phyloP scores from a whole-genome alignment of 805 yeast genomes.

The Nakazawaea populi region DNA sequence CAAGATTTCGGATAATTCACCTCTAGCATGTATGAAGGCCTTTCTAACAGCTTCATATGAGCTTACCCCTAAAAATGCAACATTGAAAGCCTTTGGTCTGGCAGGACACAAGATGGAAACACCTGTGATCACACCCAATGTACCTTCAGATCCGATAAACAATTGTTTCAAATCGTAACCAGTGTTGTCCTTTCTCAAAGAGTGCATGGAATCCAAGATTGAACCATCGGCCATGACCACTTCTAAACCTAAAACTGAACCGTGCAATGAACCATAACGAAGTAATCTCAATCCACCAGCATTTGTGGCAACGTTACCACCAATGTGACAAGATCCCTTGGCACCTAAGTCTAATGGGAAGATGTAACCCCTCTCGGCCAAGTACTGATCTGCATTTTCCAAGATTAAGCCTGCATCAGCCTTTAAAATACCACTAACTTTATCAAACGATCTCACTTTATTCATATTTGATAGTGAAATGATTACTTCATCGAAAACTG shows the following conservation, averaged over 20 bases:
- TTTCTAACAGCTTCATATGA: constrained; percentile 80
- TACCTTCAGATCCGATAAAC: constrained; percentile 92
- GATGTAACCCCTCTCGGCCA: constrained; percentile 79
- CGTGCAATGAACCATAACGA: constrained; percentile 90
- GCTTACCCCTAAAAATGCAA: constrained; percentile 80
- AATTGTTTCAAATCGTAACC: constrained; percentile 91
- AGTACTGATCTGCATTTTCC: constrained; percentile 74
- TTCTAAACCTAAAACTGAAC: constrained; percentile 85
- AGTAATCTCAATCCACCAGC: constrained; percentile 91
- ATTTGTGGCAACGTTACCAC: constrained; percentile 92
- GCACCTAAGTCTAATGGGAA: constrained; percentile 96
- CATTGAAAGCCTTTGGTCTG: constrained; percentile 79
- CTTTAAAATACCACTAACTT: constrained; percentile 77
- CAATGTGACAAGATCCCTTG: constrained; percentile 93
- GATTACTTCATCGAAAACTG: constrained; percentile 86
- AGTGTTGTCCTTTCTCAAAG: constrained; percentile 90
- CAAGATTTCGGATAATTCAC: constrained; percentile 75
- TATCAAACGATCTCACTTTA: constrained; percentile 76
- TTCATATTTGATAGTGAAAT: constrained; percentile 66
- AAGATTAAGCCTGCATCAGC: constrained; percentile 88
- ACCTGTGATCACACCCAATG: constrained; percentile 86
- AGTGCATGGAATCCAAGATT: constrained; percentile 69
- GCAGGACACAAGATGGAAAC: constrained; percentile 87
- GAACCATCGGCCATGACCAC: constrained; percentile 91
- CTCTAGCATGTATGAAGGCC: constrained; percentile 72